These are phyloP conservation scores for Xylogone sp. DNA, from an alignment of 2,329 filamentous ascomycete genomes.

Conservation along the genomic window DNA sequence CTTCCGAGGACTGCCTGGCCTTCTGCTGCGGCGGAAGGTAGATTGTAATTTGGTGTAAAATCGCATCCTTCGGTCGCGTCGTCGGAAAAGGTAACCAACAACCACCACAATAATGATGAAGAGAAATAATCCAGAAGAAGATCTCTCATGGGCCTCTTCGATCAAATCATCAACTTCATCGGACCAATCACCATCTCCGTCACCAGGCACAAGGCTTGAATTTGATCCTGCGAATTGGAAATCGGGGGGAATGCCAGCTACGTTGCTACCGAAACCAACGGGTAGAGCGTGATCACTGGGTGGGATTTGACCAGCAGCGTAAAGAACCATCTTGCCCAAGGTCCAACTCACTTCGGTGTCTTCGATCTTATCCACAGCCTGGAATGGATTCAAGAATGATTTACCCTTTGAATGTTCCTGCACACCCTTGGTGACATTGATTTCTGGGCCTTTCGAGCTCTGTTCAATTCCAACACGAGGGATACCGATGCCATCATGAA, in stretches of 20 bases:
- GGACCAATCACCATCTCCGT: conserved; percentile 53
- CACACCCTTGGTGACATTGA: conserved; percentile 71
- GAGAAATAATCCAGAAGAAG: conserved; percentile 71
- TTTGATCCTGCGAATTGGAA: conserved; percentile 78
- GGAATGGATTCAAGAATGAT: conserved; percentile 80
- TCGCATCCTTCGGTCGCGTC: conserved; percentile 68
- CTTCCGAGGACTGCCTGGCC: conserved; percentile 44
- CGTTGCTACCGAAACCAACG: conserved; percentile 91
- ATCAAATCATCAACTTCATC: conserved; percentile 56
- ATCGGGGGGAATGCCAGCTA: conserved; percentile 57
- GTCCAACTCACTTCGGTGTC: conserved; percentile 96
- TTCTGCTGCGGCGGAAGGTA: conserved; percentile 37
- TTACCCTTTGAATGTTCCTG: conserved; percentile 66
- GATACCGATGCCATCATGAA: conserved; percentile 93
- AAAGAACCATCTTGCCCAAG: conserved; percentile 91
- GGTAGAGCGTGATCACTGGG: conserved; percentile 60
- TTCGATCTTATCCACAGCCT: conserved; percentile 88
- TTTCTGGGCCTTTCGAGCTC: conserved; percentile 37
- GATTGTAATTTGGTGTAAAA: conserved; percentile 51
- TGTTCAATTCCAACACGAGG: conserved; percentile 79
- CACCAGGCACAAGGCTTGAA: conserved; percentile 20
- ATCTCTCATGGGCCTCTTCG: conserved; percentile 60
- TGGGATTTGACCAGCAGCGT: conserved; percentile 84
- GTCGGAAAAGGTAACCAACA: conserved; percentile 70
- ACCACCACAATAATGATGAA: conserved; percentile 71